Conservation (phyloP, 805 yeast species). For the Pichia heedii region DNA sequence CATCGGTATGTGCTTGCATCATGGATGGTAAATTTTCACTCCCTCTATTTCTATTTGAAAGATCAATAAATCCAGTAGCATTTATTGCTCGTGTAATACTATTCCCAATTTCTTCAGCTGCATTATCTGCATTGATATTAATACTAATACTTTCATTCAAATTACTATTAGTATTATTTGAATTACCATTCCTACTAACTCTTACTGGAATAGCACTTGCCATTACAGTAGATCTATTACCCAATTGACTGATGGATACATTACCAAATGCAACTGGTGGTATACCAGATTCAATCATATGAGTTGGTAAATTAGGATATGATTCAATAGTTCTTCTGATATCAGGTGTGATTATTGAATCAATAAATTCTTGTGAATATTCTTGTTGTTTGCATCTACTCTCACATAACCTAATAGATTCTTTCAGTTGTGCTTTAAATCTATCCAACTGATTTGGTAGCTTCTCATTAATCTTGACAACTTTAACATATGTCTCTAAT, state of each 20-base stretch:
- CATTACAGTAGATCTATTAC: neutral
- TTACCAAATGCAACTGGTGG: constrained; percentile 14
- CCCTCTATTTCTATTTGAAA: too few relatives aligned
- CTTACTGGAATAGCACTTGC: neutral
- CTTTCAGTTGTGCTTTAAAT: constrained; percentile 22
- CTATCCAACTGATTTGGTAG: constrained; percentile 15
- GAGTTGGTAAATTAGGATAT: constrained; percentile 12
- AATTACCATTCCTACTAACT: neutral
- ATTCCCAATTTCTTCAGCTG: neutral
- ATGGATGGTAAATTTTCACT: too few relatives aligned
- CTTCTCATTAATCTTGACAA: constrained; percentile 19
- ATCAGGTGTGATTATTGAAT: constrained; percentile 19
- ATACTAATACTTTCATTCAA: too few relatives aligned
- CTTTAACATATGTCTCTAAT: constrained; percentile 29
- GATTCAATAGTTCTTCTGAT: constrained; percentile 18
- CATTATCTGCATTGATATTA: too few relatives aligned
- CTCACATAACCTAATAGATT: constrained; percentile 22
- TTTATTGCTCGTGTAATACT: neutral
- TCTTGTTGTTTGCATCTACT: constrained; percentile 27
- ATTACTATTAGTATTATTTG: neutral
- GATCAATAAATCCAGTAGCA: neutral
- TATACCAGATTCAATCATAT: constrained; percentile 8
- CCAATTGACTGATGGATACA: constrained; percentile 7
- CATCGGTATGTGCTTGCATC: neutral
- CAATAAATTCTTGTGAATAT: constrained; percentile 22